Base-by-base conservation (phyloP, 768 basidiomycete species). In the Pulveroboletus sp. region DNA sequence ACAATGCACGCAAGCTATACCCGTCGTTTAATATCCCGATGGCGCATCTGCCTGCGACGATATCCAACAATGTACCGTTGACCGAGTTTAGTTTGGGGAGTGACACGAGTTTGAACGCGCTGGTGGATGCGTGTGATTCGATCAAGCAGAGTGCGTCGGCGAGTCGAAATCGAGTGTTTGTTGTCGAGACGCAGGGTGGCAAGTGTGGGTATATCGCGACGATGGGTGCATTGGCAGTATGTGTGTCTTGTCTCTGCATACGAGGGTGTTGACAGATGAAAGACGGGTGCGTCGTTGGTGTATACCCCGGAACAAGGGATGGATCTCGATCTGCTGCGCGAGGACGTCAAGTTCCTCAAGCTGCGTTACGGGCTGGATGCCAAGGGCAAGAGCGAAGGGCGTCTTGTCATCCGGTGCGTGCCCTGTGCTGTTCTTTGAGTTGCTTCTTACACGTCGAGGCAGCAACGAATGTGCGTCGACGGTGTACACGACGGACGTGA, bases 101-200 rank as follows among this genome's bases (percentile, higher is more conserved):
- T 58, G 97, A 99, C 64, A 99, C 97, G n/a, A 90, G 89, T 67
- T 74, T 99, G 76, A 99, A 98, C 67, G 94, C 94, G 3, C 76
- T 99, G 25, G 94, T 98, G 45, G 91, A 94, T 52, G 97, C 97
- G 6, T 98, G 95, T 64, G 97, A 99, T 69, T 85, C 94, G 35
- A 97, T 99, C 72, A 97, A 94, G 73, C 97, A 99, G 76, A 94
- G 92, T 62, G 97, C 97, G 10, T 90, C 90, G 47, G 95, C 97
- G 5, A 97, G 93, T 63, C 70, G 97, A 53, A 94, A 98, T 67
- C 76, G 97, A 36, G 97, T 97, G 50, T 99, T 99, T 64, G 89
- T 98, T 2, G 92, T 99, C 16, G 95, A 99, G 71, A 97, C 94
- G 0, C 97, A 98, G 67, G 97, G 97, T 41, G 97, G 95, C 9